phyloP scores from a whole-genome alignment of 176 grass and related monocot genomes.

The Musa itinerans region DNA sequence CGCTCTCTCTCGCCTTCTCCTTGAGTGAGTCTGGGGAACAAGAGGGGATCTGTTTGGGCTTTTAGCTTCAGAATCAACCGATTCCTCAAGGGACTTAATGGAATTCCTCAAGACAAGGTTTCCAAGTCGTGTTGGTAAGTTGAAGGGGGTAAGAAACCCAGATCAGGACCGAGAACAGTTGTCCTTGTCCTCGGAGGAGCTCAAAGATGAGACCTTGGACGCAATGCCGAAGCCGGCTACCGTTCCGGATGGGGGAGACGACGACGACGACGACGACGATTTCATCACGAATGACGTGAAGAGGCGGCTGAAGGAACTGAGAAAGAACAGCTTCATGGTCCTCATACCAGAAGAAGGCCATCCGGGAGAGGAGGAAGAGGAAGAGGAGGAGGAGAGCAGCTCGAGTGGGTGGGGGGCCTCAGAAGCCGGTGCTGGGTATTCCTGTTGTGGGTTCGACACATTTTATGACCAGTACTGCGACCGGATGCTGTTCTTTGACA shows the following conservation, averaged over 20 bases:
- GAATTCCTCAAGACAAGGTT: slow-evolving; percentile 89
- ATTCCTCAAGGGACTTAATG: slow-evolving; percentile 19
- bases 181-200: not conserved
- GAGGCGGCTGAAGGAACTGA: slow-evolving; percentile 80
- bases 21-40: not conserved
- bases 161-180: slow-evolving; percentile 12
- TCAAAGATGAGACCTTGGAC: slow-evolving; percentile 22
- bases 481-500: slow-evolving; percentile 82
- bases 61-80: not conserved
- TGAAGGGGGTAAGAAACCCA: slow-evolving; percentile 11
- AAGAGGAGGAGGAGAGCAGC: slow-evolving; percentile 41
- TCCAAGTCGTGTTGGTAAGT: slow-evolving; percentile 29
- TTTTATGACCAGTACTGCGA: slow-evolving; percentile 71
- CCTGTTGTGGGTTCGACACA: slow-evolving; percentile 51
- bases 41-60: not conserved
- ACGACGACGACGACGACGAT: slow-evolving; percentile 61
- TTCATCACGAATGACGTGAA: slow-evolving; percentile 87
- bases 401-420: slow-evolving; percentile 55
- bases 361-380: slow-evolving; percentile 33
- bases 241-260: slow-evolving; percentile 7
- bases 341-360: slow-evolving; percentile 66
- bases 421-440: slow-evolving; percentile 25
- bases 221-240: slow-evolving; percentile 14
- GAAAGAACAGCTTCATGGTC: slow-evolving; percentile 94
- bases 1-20: not conserved